Conservation (phyloP, 805 yeast genomes). For the Hanseniaspora meyeri region DNA sequence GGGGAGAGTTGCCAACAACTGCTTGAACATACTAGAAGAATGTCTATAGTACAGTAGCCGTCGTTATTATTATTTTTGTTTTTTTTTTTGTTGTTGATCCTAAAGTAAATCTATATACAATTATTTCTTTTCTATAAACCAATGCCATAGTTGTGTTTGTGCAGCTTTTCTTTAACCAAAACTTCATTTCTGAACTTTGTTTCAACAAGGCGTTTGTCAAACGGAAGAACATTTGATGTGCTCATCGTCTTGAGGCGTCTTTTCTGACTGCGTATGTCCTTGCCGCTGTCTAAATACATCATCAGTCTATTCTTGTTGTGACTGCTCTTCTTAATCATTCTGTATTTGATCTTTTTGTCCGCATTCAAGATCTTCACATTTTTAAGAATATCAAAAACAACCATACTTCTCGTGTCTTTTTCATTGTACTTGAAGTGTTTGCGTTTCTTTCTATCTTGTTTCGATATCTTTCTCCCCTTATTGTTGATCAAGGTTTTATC, state of each 20-base stretch:
- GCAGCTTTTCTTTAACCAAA: neutral
- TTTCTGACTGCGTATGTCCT: neutral
- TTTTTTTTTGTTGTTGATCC: no score
- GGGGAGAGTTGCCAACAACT: conserved; percentile 11
- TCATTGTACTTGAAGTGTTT: conserved; percentile 7
- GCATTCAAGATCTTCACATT: neutral
- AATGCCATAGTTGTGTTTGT: neutral
- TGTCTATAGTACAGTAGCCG: neutral
- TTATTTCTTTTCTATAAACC: neutral
- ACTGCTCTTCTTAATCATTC: conserved; percentile 1
- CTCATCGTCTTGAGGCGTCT: neutral
- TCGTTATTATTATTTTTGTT: no score
- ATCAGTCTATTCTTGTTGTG: neutral
- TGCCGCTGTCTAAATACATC: neutral
- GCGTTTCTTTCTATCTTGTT: neutral
- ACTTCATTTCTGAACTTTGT: neutral
- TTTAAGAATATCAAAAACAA: conserved; percentile 1
- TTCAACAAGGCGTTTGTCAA: neutral
- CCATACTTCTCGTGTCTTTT: conserved; percentile 2
- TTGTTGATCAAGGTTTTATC: neutral
- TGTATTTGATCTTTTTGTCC: conserved; percentile 10
- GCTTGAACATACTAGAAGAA: conserved; percentile 7
- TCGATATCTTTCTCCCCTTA: neutral
- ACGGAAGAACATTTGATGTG: neutral
- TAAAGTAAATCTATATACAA: no score